A percentile compares a stretch with the other conserved stretches of the same genome.
Evolutionary conservation across 2,329 filamentous ascomycete species (phyloP).

Genomic region (Aspergillus quadricinctus): DNA sequence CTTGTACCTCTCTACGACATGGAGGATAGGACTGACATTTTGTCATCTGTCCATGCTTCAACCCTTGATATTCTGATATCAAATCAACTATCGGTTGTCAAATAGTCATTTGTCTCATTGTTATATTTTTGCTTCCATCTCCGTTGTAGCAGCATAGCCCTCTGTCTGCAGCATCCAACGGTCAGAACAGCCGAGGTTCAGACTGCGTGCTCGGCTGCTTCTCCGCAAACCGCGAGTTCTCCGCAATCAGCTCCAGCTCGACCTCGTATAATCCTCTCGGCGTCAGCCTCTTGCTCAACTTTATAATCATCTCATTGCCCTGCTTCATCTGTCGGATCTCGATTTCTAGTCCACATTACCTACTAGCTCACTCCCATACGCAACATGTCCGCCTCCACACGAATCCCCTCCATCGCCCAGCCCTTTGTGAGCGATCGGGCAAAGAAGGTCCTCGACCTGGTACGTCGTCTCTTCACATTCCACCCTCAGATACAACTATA

Average conservation of each 20-base stretch:
- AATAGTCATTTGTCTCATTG: background rate
- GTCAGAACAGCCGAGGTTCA: conserved; percentile 22
- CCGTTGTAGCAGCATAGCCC: background rate
- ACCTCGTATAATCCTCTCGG: conserved; percentile 6
- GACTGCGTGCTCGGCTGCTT: conserved; percentile 21
- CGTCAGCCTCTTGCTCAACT: conserved; percentile 6
- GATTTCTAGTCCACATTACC: background rate
- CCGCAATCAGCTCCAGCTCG: conserved; percentile 14
- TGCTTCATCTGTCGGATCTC: background rate
- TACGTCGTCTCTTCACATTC: conserved; percentile 28
- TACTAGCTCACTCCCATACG: too few relatives aligned
- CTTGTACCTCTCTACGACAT: too few relatives aligned
- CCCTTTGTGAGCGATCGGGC: conserved; percentile 76
- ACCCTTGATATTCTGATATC: background rate
- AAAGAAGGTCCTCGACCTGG: conserved; percentile 74
- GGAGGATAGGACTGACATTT: too few relatives aligned
- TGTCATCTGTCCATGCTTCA: background rate
- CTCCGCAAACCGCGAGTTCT: conserved; percentile 23
- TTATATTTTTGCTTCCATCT: background rate
- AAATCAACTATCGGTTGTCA: background rate
- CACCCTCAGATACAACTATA: background rate
- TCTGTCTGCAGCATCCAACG: background rate
- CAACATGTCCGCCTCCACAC: conserved; percentile 48
- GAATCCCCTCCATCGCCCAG: conserved; percentile 55
- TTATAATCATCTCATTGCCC: conserved; percentile 1